Base-by-base conservation (phyloP, 768 basidiomycete genomes). In the Coprinopsis strossmayeri region DNA sequence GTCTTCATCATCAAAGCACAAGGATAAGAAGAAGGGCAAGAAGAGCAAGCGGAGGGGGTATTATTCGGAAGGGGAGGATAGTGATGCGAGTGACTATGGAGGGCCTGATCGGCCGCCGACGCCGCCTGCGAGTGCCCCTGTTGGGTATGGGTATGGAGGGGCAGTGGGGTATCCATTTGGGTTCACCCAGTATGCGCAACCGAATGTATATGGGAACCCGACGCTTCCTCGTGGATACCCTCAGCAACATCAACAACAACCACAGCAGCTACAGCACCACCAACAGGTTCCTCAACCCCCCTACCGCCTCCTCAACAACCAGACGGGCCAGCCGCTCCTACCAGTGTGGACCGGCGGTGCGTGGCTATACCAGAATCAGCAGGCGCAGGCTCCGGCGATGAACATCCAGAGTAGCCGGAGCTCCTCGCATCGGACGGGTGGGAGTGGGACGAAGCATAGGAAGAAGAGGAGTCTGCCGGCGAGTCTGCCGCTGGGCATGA, bases 91-190 rank as follows among this genome's bases (percentile, higher is more conserved):
- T 17, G 35, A 38, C 37, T 18, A 39, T 28, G 34, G 15, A 11
- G 46, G 46, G 18, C 46, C 46, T n/a, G 46, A 48, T 37, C 46
- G 46, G 5, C 46, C 46, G n/a, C 46, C 46, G 3, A 48, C 46
- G 9, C 46, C 46, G 11, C 45, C 45, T 25, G 37, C 37, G 5
- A 48, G 26, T 26, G 46, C 46, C 5, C 46, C 46, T 20, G 11
- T 39, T 18, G 18, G 43, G 4, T 28, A 32, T 17, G 27, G 27
- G 3, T 5, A 18, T 3, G 40, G 5, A 17, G 13, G 13, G 9
- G 9, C 23, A 10, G 5, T 10, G 10, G 10, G 5, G 5, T 11
- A 11, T 11, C 37, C 37, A 38, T 5, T 13, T 7, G 7, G 17
- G 5, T 18, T 10, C 7, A 5, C 7, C 5, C 37, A 13, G 12